Percentiles rank a stretch among this genome's conserved stretches.
These are phyloP conservation scores for Cenchrus americanus DNA, from an alignment of 176 grass and related monocot genomes.

Conservation along the genomic window DNA sequence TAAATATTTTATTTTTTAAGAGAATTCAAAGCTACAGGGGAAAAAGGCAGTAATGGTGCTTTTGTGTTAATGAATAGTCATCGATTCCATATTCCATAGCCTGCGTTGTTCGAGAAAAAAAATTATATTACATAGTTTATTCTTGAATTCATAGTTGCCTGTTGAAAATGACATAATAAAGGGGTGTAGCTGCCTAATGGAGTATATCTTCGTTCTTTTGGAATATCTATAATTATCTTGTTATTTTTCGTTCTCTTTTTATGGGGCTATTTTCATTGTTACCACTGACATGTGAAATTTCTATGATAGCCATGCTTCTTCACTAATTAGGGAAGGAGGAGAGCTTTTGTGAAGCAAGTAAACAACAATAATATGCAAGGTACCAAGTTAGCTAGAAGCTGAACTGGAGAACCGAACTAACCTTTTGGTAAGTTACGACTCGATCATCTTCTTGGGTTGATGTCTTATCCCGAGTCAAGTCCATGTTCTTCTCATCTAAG, in stretches of 20 bases:
- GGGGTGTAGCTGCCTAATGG: not conserved
- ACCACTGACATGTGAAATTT: slow-evolving; percentile 17
- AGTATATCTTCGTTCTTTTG: not conserved
- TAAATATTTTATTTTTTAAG: slow-evolving; percentile 33
- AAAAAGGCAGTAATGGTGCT: slow-evolving; percentile 3
- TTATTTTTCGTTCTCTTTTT: not conserved
- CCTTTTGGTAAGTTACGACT: slow-evolving; percentile 30
- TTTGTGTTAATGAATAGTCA: slow-evolving; percentile 1
- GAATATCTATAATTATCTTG: not conserved
- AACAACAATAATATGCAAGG: not conserved
- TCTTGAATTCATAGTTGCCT: not conserved
- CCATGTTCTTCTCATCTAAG: slow-evolving; percentile 29
- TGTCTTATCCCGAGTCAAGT: slow-evolving; percentile 12
- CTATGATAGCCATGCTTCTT: slow-evolving; percentile 9
- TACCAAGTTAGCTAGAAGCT: slow-evolving; percentile 13
- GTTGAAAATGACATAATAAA: slow-evolving; percentile 11
- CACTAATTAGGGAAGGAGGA: not conserved
- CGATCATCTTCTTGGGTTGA: slow-evolving; percentile 30
- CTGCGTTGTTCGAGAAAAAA: too few species aligned
- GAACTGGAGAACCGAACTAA: slow-evolving; percentile 18
- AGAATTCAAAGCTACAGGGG: slow-evolving; percentile 1
- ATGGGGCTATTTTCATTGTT: not conserved
- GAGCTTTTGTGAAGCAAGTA: not conserved
- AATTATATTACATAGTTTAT: slow-evolving; percentile 19
- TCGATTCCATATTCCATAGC: slow-evolving; percentile 22